Percentiles rank a stretch among this genome's conserved stretches.
Evolutionary conservation across 352 stramenopile species (phyloP).

Genomic region (Lagenidium sp.): DNA sequence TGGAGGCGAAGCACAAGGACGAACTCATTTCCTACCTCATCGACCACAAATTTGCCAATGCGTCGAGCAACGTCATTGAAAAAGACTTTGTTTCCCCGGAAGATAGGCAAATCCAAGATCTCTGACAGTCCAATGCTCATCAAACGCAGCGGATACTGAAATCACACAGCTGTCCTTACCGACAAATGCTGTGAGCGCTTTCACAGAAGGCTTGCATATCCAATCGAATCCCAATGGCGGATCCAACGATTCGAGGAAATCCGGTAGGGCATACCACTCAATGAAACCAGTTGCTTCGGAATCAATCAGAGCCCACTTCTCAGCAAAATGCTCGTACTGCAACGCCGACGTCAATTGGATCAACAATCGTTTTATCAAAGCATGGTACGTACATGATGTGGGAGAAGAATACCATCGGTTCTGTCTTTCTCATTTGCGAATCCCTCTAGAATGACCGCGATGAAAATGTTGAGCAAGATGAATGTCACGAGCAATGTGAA

Average conservation of each 20-base stretch:
- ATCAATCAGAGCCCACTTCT: conserved; percentile 71
- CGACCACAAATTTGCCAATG: conserved; percentile 55
- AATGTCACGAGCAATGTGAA: conserved; percentile 87
- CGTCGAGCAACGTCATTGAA: conserved; percentile 43
- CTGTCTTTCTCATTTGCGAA: conserved; percentile 62
- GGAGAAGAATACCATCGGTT: conserved; percentile 25
- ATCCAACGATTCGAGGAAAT: conserved; percentile 50
- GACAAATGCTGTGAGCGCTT: conserved; percentile 34
- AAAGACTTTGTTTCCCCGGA: conserved; percentile 44
- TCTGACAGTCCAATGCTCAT: too few relatives aligned
- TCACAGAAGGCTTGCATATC: conserved; percentile 20
- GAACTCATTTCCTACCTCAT: conserved; percentile 32
- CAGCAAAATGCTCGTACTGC: conserved; percentile 75
- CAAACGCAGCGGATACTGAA: too few relatives aligned
- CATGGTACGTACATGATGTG: conserved; percentile 31
- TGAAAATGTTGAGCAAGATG: conserved; percentile 89
- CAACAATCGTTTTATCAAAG: background rate
- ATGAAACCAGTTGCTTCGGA: conserved; percentile 79
- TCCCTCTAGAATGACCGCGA: conserved; percentile 87
- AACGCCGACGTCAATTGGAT: background rate
- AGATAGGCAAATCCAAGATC: conserved; percentile 36
- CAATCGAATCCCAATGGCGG: conserved; percentile 61
- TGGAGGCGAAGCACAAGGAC: too few relatives aligned
- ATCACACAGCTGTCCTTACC: too few relatives aligned
- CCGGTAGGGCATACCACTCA: conserved; percentile 48